Conservation (phyloP, 1,284 basidiomycete species). For the Pseudozyma tsukubaensis region DNA sequence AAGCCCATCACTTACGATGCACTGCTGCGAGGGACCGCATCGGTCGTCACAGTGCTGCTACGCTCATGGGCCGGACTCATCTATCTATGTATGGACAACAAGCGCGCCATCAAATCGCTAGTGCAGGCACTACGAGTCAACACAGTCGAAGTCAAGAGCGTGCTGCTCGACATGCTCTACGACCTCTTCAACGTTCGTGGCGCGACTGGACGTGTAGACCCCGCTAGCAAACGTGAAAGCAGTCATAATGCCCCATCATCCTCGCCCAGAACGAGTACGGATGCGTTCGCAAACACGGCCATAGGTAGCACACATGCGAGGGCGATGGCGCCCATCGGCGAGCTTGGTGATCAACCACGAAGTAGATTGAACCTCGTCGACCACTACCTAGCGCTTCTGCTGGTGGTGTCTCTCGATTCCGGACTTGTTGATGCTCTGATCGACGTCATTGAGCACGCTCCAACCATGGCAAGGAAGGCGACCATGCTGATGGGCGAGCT, state of each 20-base stretch:
- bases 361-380: constrained; percentile 82
- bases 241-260: constrained; percentile 22
- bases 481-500: constrained; percentile 92
- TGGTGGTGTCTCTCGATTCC: constrained; percentile 85
- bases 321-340: constrained; percentile 26
- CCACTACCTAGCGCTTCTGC: constrained; percentile 90
- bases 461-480: constrained; percentile 71
- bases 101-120: constrained; percentile 84
- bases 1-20: constrained; percentile 72
- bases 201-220: constrained; percentile 30
- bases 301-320: background rate
- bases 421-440: constrained; percentile 74
- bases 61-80: constrained; percentile 93
- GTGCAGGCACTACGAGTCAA: constrained; percentile 89
- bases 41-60: constrained; percentile 82
- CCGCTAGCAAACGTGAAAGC: constrained; percentile 49
- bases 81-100: constrained; percentile 92
- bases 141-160: constrained; percentile 77
- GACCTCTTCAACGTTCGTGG: constrained; percentile 78
- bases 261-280: constrained; percentile 19
- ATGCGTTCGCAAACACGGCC: background rate
- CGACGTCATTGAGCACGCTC: constrained; percentile 53
- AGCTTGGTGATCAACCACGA: constrained; percentile 49
- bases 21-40: constrained; percentile 79
- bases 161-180: constrained; percentile 89